Evolutionary conservation across 176 grass and related monocot genomes (phyloP), one percentile per base, ranked within the genome.

Genomic region (Bromus sterilis): DNA sequence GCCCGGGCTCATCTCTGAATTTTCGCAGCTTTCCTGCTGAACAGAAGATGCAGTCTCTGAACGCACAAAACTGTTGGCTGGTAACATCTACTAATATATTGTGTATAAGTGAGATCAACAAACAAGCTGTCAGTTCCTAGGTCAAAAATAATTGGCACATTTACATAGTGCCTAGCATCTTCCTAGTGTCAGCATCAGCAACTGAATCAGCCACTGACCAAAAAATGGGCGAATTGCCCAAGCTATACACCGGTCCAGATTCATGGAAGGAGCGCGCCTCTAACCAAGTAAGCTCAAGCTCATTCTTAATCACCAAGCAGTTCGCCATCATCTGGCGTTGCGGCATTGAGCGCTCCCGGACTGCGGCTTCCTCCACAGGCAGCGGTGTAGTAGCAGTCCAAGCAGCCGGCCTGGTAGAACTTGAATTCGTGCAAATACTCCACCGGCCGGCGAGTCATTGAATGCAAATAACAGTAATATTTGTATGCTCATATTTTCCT

Each of bases 391-490:
- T 93, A 93, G 35, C 74, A 77, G 16, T 90, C 85, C 9, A 88
- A 65, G 56, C 91, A 93, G 8, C 88, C 88, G 14, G 86, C 82
- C 16, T 93, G 91, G 65, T 68, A 93, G 76, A 93, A 93, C 39
- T 59, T 93, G 74, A 83, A 57, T 58, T 84, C 88, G 77, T 93
- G 91, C n/a, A 34, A 79, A 71, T 90, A 93, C 59, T 71, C 73
- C n/a, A 93, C 85, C 15, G 48, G 33, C 41, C 11, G 80, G 9
- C 12, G 75, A 21, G 81, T 87, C 6, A 26, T 65, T 93, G 81
- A 5, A 93, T 74, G 87, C 91, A 93, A 84, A 87, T 90, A 13
- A 87, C 91, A n/a, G n/a, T n/a, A n/a, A n/a, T n/a, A n/a, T n/a
- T n/a, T n/a, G n/a, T 81, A 93, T 87, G 46, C 87, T 93, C 46